Evolutionary conservation across 441 rosid species (phyloP).

Genomic region (Gossypium trilobum): DNA sequence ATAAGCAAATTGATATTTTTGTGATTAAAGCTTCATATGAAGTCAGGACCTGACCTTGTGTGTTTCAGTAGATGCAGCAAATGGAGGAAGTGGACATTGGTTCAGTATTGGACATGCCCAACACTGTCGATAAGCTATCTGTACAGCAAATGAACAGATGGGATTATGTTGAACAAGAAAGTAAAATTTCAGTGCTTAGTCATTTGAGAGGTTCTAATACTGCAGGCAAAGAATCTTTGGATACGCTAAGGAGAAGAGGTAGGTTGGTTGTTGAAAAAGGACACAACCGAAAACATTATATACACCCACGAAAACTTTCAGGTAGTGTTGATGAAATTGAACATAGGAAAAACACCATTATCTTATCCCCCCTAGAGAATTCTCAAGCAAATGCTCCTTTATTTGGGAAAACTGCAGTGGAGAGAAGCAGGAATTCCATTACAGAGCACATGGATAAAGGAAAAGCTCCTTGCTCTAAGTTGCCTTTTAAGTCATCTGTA

Average conservation of each 20-base stretch:
- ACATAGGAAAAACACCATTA: constrained; percentile 15
- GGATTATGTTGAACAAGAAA: constrained; percentile 27
- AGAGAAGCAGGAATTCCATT: constrained; percentile 17
- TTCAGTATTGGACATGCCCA: constrained; percentile 42
- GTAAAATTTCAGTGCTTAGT: constrained; percentile 26
- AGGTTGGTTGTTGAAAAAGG: constrained; percentile 27
- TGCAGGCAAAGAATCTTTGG: constrained; percentile 24
- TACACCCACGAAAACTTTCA: constrained; percentile 15
- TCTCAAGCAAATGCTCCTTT: constrained; percentile 27
- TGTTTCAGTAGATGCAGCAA: neutral
- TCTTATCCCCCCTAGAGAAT: constrained; percentile 21
- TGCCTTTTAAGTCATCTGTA: constrained; percentile 17
- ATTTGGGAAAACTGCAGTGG: constrained; percentile 32
- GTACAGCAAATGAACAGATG: constrained; percentile 12
- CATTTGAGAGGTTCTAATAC: constrained; percentile 19
- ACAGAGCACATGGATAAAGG: constrained; percentile 32
- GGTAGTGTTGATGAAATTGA: constrained; percentile 23
- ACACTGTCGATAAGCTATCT: constrained; percentile 51
- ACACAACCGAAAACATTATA: constrained; percentile 16
- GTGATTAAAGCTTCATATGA: neutral
- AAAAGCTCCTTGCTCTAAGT: constrained; percentile 26
- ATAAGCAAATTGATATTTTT: neutral
- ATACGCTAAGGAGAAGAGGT: constrained; percentile 20
- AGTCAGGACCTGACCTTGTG: neutral
- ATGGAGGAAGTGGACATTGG: constrained; percentile 66